phyloP scores from a whole-genome alignment of 192 early-diverging fungal genomes.

The Hyaloraphidium curvatum region DNA sequence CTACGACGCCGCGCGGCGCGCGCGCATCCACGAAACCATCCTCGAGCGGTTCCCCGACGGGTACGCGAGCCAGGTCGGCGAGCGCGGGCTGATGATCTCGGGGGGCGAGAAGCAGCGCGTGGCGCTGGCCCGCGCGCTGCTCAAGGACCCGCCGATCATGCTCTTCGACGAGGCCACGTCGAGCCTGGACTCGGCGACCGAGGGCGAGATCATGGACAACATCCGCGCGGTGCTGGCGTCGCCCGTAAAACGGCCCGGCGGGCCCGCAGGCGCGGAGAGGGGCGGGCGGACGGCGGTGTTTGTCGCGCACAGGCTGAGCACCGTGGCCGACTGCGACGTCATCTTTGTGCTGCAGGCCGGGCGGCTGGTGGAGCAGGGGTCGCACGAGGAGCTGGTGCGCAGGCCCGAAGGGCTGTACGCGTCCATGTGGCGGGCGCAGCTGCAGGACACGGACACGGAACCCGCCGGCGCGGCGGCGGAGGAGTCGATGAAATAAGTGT shows the following conservation, averaged over 20 bases:
- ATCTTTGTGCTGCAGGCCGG: slow-evolving; percentile 86
- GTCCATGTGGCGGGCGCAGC: slow-evolving; percentile 73
- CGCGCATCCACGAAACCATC: slow-evolving; percentile 59
- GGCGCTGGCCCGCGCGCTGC: slow-evolving; percentile 76
- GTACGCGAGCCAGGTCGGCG: slow-evolving; percentile 75
- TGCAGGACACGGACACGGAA: slow-evolving; percentile 1
- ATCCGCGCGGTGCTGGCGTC: slow-evolving; percentile 19
- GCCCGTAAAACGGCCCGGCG: slow-evolving; percentile 9
- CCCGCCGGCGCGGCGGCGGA: no score
- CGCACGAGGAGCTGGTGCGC: slow-evolving; percentile 53
- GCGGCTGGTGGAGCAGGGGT: slow-evolving; percentile 63
- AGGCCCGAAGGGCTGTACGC: slow-evolving; percentile 53
- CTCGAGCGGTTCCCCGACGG: slow-evolving; percentile 45
- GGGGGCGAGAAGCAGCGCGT: slow-evolving; percentile 65
- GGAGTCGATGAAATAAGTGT: no score
- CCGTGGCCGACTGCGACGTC: slow-evolving; percentile 73
- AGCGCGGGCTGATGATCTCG: slow-evolving; percentile 53
- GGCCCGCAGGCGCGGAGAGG: slow-evolving; percentile 23
- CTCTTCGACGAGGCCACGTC: slow-evolving; percentile 71
- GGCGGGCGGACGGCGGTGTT: slow-evolving; percentile 62
- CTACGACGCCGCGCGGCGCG: slow-evolving; percentile 44
- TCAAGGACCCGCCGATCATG: slow-evolving; percentile 74
- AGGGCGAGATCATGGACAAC: slow-evolving; percentile 24
- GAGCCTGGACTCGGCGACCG: slow-evolving; percentile 43
- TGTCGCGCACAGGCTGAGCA: slow-evolving; percentile 82